Evolutionary conservation across 2,329 filamentous ascomycete genomes (phyloP).

Genomic region (Tetracladium maxilliforme): DNA sequence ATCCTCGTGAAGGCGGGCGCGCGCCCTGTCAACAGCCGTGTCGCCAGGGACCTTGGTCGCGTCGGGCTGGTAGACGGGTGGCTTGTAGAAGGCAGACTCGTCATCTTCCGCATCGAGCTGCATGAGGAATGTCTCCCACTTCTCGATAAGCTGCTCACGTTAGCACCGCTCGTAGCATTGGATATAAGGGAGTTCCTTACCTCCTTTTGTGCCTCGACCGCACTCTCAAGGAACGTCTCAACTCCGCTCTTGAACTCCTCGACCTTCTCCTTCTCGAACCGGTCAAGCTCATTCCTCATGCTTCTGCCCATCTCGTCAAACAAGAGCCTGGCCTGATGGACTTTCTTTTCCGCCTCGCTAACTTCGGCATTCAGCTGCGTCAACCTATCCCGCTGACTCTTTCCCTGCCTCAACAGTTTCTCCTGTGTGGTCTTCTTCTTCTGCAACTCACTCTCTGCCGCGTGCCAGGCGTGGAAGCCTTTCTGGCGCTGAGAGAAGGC

Average conservation of each 20-base stretch:
- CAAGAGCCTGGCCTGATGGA: conserved; percentile 74
- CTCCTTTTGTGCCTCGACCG: conserved; percentile 97
- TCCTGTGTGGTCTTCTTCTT: conserved; percentile 85
- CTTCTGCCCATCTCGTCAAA: conserved; percentile 97
- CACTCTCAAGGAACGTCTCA: conserved; percentile 92
- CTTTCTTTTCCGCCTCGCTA: conserved; percentile 83
- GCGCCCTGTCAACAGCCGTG: conserved; percentile 44
- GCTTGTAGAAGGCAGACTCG: conserved; percentile 50
- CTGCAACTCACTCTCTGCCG: conserved; percentile 75
- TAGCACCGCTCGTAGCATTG: conserved; percentile 3
- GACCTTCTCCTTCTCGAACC: conserved; percentile 94
- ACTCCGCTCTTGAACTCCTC: conserved; percentile 98
- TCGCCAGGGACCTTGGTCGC: conserved; percentile 32
- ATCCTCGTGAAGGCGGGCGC: no score
- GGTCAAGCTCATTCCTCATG: conserved; percentile 81
- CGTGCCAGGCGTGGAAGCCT: conserved; percentile 87
- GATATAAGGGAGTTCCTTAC: conserved; percentile 30
- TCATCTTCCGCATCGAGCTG: conserved; percentile 92
- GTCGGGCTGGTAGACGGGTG: conserved; percentile 38
- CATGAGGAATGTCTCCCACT: conserved; percentile 97
- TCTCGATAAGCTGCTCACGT: conserved; percentile 47
- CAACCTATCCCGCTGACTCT: conserved; percentile 88
- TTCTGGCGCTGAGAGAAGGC: conserved; percentile 89
- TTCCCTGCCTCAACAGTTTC: conserved; percentile 86
- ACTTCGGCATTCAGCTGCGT: conserved; percentile 90